Evolutionary conservation across 768 basidiomycete genomes (phyloP), one percentile per base, ranked within the genome.

Genomic region (Boletus barrowsii): DNA sequence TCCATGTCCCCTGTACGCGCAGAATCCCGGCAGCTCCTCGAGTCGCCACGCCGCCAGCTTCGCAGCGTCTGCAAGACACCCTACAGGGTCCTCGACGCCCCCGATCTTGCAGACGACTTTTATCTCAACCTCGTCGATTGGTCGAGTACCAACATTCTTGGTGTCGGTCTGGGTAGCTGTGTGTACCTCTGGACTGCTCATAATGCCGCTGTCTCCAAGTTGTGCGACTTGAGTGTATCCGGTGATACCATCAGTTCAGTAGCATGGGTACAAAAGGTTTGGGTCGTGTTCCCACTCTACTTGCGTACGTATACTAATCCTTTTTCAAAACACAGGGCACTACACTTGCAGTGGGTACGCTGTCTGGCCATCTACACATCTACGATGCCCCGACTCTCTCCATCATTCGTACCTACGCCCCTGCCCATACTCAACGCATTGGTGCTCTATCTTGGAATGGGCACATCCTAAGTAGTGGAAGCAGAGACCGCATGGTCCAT

Each of bases 141-240:
- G 97, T 92, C 90, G 3, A 88, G 86, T 49, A 95, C 91, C 5
- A 98, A 98, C 66, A 86, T 98, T 0, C 83, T 98, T 0, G 95
- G 90, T 4, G 97, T 98, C 9, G 96, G 95, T 3, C 79, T 99
- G 8, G 91, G 88, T 3, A 77, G 86, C 0, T 94, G 92, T 57
- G 96, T 99, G 13, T 99, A 99, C 67, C 84, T 98, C 1, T 99
- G 97, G 97, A 90, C 89, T 9, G 97, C 96, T 8, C 87, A 93
- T 49, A 97, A 94, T 53, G 93, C 93, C 20, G 83, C 83, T 6
- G 97, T 98, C 5, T 90, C 87, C 26, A 95, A 96, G 67, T 75
- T 99, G 17, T 96, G 93, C 66, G 93, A 98, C 64, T 71, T 98
- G 18, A 57, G 72, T 20, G 59, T 60, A n/a, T 75, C 81, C 7